Evolutionary conservation across 352 stramenopile genomes (phyloP).

Genomic region (Pythium phragmiticola): DNA sequence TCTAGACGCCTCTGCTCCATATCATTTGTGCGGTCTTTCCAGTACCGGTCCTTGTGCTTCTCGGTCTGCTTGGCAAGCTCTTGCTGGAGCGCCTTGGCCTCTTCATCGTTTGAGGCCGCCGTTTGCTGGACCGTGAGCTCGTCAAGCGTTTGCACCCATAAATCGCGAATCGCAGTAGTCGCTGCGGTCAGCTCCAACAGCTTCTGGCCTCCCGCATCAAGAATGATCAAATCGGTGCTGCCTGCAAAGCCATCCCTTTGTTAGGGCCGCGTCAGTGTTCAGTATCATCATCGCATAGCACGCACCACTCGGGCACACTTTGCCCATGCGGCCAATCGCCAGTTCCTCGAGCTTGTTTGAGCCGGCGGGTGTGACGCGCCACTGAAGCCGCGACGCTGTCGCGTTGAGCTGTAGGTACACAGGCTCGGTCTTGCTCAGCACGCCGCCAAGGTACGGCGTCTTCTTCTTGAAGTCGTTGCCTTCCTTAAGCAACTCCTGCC

Average conservation of each 20-base stretch:
- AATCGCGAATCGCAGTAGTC: slow-evolving; percentile 39
- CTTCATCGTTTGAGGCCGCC: slow-evolving; percentile 18
- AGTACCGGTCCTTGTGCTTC: slow-evolving; percentile 74
- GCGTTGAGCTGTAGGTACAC: slow-evolving; percentile 65
- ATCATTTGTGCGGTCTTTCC: slow-evolving; percentile 61
- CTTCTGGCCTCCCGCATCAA: slow-evolving; percentile 56
- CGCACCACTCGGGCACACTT: slow-evolving; percentile 56
- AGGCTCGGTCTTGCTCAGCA: slow-evolving; percentile 53
- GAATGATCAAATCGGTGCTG: slow-evolving; percentile 43
- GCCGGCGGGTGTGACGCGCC: slow-evolving; percentile 37
- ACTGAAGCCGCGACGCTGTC: slow-evolving; percentile 39
- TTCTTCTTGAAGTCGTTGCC: slow-evolving; percentile 73
- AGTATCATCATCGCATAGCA: background rate
- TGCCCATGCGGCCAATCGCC: slow-evolving; percentile 47
- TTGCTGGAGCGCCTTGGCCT: slow-evolving; percentile 43
- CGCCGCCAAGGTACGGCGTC: slow-evolving; percentile 56
- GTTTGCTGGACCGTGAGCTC: slow-evolving; percentile 42
- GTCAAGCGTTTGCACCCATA: slow-evolving; percentile 71
- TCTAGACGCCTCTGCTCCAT: slow-evolving; percentile 58
- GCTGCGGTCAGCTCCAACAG: slow-evolving; percentile 57
- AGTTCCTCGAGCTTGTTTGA: slow-evolving; percentile 49
- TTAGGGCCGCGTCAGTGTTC: background rate
- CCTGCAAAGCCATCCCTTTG: background rate
- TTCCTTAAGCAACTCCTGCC: slow-evolving; percentile 62
- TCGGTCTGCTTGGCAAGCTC: slow-evolving; percentile 58